Base-by-base conservation (phyloP, 139 green algal species). In the Haematococcus sp. region DNA sequence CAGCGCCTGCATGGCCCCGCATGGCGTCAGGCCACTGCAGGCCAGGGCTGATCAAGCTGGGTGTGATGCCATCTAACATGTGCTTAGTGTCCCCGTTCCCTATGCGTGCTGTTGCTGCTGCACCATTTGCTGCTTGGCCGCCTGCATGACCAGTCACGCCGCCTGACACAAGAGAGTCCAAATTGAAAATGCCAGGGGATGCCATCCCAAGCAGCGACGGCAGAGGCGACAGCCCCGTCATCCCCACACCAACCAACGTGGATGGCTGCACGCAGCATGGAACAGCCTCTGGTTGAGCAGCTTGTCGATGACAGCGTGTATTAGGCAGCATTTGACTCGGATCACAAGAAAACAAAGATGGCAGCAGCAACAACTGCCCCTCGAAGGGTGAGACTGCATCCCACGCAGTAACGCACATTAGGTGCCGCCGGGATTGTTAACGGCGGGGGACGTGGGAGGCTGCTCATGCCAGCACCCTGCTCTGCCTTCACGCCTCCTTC, bases 381-480 rank as follows among this genome's bases (percentile, higher is more conserved):
- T 5, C 28, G 4, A 49, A 68, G 23, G 27, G 43, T 20, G 49
- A n/a, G 25, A 61, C 3, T 22, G 15, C n/a, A n/a, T n/a, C n/a
- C n/a, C n/a, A n/a, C n/a, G n/a, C n/a, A n/a, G n/a, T 15, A 22
- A 61, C 66, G 54, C 44, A 73, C 66, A 4, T 51, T 60, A 15
- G 33, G 23, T 54, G 73, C 76, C 2, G 61, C 64, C n/a, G 76
- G 76, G 17, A 82, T 82, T 15, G 76, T 82, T 5, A 82, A 44
- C 4, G 76, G 76, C 16, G 76, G 76, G 15, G 76, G 76, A 5
- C 76, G 34, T 17, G 76, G 76, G 22, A 82, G 25, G 11, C 58
- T 34, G 58, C 25, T 65, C 23, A 65, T 28, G n/a, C 58, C 58
- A 35, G 40, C 40, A 49, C 40, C 40, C 40, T 49, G 40, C 40